phyloP scores from a whole-genome alignment of 1,284 basidiomycete genomes.

The Cutaneotrichosporon sp. region DNA sequence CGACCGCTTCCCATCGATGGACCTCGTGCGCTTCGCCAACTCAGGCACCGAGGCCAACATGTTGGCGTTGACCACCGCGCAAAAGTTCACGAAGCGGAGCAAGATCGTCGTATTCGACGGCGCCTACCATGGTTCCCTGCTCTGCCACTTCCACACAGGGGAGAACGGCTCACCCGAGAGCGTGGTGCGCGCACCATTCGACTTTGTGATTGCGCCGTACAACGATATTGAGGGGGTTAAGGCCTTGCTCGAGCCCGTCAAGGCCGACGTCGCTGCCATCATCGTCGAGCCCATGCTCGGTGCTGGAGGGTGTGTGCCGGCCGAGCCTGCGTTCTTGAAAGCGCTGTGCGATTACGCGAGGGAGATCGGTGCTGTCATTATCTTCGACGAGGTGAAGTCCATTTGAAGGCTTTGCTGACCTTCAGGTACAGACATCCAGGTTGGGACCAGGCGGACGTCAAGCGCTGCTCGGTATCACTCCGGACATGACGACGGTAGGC shows the following conservation, averaged over 20 bases:
- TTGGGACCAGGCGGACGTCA: constrained; percentile 23
- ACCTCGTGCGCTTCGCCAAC: constrained; percentile 42
- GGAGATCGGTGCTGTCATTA: constrained; percentile 51
- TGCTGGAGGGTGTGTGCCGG: constrained; percentile 37
- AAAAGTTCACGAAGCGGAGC: constrained; percentile 38
- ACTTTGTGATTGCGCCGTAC: constrained; percentile 34
- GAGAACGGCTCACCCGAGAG: constrained; percentile 9
- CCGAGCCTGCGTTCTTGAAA: constrained; percentile 45
- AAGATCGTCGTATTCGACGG: constrained; percentile 31
- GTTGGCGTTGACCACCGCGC: constrained; percentile 52
- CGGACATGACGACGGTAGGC: constrained; percentile 33
- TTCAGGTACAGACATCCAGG: constrained; percentile 41
- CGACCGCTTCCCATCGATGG: constrained; percentile 26
- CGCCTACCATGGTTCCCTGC: constrained; percentile 30
- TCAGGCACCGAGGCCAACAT: constrained; percentile 50
- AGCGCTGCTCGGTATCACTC: constrained; percentile 22
- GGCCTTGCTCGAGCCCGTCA: constrained; percentile 32
- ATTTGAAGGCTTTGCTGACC: too few species aligned
- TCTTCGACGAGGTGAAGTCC: constrained; percentile 55
- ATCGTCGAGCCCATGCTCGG: constrained; percentile 54
- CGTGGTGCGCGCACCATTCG: constrained; percentile 20
- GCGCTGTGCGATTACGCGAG: constrained; percentile 50
- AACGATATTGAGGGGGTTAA: constrained; percentile 46
- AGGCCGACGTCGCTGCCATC: constrained; percentile 49
- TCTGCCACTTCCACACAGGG: constrained; percentile 19